A percentile compares a stretch with the other conserved stretches of the same genome.
Conservation (phyloP, 345 rosid species). For the Lumnitzera littorea region DNA sequence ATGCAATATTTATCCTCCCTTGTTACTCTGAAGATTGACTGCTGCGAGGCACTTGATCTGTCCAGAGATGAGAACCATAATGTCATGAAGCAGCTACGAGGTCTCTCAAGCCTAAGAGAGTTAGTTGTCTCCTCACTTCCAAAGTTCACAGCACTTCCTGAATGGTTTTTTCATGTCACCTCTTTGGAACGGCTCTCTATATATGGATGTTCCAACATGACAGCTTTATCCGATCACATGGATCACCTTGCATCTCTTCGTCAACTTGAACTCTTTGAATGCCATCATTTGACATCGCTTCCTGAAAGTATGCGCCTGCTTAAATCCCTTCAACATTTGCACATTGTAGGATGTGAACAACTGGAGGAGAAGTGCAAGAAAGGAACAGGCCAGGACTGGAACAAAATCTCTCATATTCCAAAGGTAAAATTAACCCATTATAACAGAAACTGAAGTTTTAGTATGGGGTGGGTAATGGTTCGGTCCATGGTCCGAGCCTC, state of each 20-base stretch:
- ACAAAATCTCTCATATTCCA: no score
- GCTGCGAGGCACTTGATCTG: constrained; percentile 3
- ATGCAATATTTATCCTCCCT: neutral
- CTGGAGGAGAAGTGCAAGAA: no score
- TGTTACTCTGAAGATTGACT: neutral
- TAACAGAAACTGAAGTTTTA: no score
- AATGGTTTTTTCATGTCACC: neutral
- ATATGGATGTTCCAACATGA: neutral
- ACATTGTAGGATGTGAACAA: no score
- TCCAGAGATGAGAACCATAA: neutral
- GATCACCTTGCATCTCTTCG: constrained; percentile 3
- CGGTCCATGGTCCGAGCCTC: no score
- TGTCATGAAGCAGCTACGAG: neutral
- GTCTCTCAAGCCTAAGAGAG: neutral
- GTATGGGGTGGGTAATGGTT: no score
- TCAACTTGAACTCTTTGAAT: neutral
- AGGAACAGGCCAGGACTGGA: no score
- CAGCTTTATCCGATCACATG: neutral
- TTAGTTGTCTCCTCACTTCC: neutral
- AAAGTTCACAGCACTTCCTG: neutral
- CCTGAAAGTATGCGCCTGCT: neutral
- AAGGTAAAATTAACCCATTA: no score
- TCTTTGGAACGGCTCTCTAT: neutral
- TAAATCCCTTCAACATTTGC: no score
- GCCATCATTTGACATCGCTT: neutral